Base-by-base conservation (phyloP, 257 asterid genomes). In the Ocimum tenuiflorum region DNA sequence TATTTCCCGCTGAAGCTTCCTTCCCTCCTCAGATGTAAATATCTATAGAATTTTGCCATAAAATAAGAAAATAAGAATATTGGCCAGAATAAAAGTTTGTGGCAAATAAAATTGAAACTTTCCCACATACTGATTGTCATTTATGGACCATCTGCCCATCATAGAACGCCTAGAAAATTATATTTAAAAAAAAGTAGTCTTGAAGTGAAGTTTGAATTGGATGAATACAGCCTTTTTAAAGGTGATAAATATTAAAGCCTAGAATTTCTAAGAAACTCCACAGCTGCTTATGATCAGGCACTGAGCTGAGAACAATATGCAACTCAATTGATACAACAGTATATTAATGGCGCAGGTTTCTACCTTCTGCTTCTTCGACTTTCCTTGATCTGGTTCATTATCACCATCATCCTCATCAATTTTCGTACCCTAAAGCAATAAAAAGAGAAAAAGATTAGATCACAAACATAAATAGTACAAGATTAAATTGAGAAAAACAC, bases 281-380 rank as follows among this genome's bases (percentile, higher is more conserved):
- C 33, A 13, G 17, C 15, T 8, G 54, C 53, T 6, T n/a, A n/a
- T n/a, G n/a, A 60, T 52, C 12, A 65, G 57, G 49, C 33, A 67
- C 62, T 53, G 42, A 46, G 8, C 27, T 4, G 24, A 43, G n/a
- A n/a, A n/a, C n/a, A n/a, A n/a, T n/a, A n/a, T n/a, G n/a, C n/a
- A n/a, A n/a, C n/a, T n/a, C n/a, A 69, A 50, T 57, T 48, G 60
- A 49, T 61, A 62, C 36, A n/a, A n/a, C 11, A 24, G 58, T 19
- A 56, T 38, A 59, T 31, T 64, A 45, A 24, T 39, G 50, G 42
- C 33, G 63, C 68, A 68, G 19, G 6, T 7, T n/a, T 19, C 62
- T 74, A 89, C 99, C 95, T 88, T 88, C 64, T 43, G 81, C 79
- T 82, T 83, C 90, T 94, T 94, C 57, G 19, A 35, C 29, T 60